Base-by-base conservation (phyloP, 2,329 filamentous ascomycete genomes). In the Hypoxylon sp. region DNA sequence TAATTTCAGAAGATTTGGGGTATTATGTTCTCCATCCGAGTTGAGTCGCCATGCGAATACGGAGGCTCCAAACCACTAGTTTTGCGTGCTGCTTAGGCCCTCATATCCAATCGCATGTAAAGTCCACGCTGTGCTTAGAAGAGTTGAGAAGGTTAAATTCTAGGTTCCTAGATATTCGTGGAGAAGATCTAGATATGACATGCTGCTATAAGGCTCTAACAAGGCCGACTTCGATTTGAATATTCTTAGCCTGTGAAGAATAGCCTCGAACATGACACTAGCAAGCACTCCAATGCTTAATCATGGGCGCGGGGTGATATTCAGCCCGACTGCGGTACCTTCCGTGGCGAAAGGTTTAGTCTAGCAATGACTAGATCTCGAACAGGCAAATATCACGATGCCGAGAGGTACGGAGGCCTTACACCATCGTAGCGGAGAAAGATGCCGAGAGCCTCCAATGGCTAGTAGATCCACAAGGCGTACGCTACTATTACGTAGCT, bases 111-210 rank as follows among this genome's bases (percentile, higher is more conserved):
- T 34, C 15, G 15, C 20, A 21, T 25, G 48, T 41, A 23, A 46
- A 6, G 17, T 8, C n/a, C 15, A 23, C 31, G 13, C 7, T 7
- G 13, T 3, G 23, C 15, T 31, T 2, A n/a, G 31, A 31, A 11
- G 11, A 25, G 25, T 11, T 9, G 16, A 13, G 4, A 19, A 29
- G 21, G 13, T 8, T 20, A 12, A 43, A 13, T 20, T 23, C 13
- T 41, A n/a, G n/a, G 44, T 53, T 53, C 53, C 48, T 46, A 46
- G 44, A 53, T 53, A 50, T 45, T 19, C 21, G 40, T 20, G 40
- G 17, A 19, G 31, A 20, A 34, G 25, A 34, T 31, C 16, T 34
- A 4, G 13, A n/a, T 25, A 32, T 7, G 23, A 19, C 15, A 29
- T 13, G 34, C 21, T 11, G 16, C 8, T 30, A 41, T 30, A 37